These are phyloP conservation scores for Hymenoscyphus fructigenus DNA, from an alignment of 2,329 filamentous ascomycete genomes.

Conservation along the genomic window DNA sequence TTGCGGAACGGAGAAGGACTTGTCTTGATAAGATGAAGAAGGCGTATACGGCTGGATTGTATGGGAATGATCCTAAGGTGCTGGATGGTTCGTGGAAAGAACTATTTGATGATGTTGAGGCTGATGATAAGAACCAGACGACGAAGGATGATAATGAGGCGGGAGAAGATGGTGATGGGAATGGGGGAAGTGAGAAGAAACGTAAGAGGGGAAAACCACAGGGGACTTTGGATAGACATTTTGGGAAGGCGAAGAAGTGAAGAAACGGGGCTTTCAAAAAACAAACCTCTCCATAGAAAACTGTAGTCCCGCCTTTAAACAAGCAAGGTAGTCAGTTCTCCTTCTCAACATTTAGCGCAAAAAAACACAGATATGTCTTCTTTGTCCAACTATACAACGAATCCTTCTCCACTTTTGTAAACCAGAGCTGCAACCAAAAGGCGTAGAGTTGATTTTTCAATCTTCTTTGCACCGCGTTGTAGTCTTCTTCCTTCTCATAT, in stretches of 20 bases:
- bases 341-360: no score
- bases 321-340: no score
- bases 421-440: no score
- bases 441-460: no score
- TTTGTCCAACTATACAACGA: no score
- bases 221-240: slow-evolving; percentile 26
- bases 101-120: slow-evolving; percentile 43
- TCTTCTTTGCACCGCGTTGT: no score
- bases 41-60: slow-evolving; percentile 49
- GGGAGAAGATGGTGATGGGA: slow-evolving; percentile 16
- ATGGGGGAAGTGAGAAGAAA: slow-evolving; percentile 20
- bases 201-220: slow-evolving; percentile 20
- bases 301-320: no score
- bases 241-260: slow-evolving; percentile 22
- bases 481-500: no score
- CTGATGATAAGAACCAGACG: slow-evolving; percentile 12
- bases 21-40: slow-evolving; percentile 13
- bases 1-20: background rate
- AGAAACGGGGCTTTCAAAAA: no score
- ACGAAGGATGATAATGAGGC: slow-evolving; percentile 11
- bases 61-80: slow-evolving; percentile 62
- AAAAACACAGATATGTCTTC: no score
- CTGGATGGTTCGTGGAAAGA: slow-evolving; percentile 57
- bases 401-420: no score
- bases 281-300: no score